Conservation (phyloP, 2,329 filamentous ascomycete species). For the Whalleya microplaca region DNA sequence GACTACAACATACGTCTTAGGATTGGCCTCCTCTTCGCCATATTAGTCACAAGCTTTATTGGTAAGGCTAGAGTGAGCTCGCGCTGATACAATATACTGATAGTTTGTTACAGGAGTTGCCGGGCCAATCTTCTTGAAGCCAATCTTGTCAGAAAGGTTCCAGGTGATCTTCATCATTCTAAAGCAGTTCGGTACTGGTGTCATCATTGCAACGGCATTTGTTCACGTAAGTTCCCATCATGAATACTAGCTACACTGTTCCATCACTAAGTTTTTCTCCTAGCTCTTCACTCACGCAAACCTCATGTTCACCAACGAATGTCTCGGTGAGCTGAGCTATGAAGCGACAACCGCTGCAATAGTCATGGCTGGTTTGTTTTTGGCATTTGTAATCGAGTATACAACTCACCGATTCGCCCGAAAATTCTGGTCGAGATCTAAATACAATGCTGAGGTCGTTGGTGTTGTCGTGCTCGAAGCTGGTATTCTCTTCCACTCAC, state of each 20-base stretch:
- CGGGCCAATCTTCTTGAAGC: conserved; percentile 65
- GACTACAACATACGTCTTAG: conserved; percentile 72
- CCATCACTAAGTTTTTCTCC: background rate
- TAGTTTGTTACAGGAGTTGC: conserved; percentile 54
- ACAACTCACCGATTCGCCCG: conserved; percentile 61
- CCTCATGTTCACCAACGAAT: conserved; percentile 74
- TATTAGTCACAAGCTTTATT: conserved; percentile 69
- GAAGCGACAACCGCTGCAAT: conserved; percentile 72
- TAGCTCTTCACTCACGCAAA: conserved; percentile 73
- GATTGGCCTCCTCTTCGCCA: conserved; percentile 72
- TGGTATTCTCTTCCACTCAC: conserved; percentile 76
- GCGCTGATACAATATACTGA: conserved; percentile 5
- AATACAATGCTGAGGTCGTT: conserved; percentile 43
- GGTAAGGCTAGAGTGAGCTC: conserved; percentile 44
- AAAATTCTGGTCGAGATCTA: conserved; percentile 26
- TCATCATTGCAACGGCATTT: conserved; percentile 73
- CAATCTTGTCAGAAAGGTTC: conserved; percentile 56
- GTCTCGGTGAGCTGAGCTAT: conserved; percentile 67
- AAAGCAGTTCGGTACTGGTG: conserved; percentile 75
- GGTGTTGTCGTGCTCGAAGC: conserved; percentile 72
- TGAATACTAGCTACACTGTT: background rate
- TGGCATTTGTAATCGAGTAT: conserved; percentile 75
- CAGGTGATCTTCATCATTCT: conserved; percentile 62
- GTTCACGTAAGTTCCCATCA: conserved; percentile 57
- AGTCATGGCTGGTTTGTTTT: conserved; percentile 73